Percentiles rank a stretch among this genome's conserved stretches.
Evolutionary conservation across 2,329 filamentous ascomycete genomes (phyloP).

Genomic region (Talaromyces funiculosus): DNA sequence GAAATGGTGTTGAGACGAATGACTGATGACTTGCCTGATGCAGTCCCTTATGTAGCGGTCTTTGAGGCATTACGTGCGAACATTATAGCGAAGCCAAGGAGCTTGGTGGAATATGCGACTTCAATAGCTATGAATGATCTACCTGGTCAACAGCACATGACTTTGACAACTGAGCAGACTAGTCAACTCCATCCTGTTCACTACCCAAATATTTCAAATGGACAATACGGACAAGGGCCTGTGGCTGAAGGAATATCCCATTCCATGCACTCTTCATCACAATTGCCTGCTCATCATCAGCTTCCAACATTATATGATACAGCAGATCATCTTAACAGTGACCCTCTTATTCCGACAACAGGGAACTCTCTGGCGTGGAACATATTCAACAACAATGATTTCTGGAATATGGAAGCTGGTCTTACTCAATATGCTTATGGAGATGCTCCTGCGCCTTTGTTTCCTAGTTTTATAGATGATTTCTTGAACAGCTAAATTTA

Average conservation of each 20-base stretch:
- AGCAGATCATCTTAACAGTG: background rate
- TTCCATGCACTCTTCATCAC: background rate
- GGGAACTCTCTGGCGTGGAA: background rate
- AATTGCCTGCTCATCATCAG: background rate
- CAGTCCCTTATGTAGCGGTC: background rate
- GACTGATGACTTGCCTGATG: background rate
- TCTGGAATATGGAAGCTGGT: background rate
- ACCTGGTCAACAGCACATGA: background rate
- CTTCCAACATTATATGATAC: background rate
- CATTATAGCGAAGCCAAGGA: background rate
- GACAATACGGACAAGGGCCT: background rate
- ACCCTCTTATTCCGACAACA: background rate
- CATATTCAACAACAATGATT: background rate
- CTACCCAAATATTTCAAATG: background rate
- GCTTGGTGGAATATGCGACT: background rate
- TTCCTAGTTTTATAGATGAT: background rate
- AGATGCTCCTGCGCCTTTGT: background rate
- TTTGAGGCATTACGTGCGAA: background rate
- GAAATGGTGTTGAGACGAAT: background rate
- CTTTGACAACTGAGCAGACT: background rate
- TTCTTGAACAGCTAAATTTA: background rate
- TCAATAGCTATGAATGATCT: background rate
- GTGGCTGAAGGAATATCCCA: background rate
- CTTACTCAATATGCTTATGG: background rate
- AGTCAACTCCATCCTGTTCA: background rate